Evolutionary conservation across 2,329 filamentous ascomycete species (phyloP).

Genomic region (Hypoxylon sp.): DNA sequence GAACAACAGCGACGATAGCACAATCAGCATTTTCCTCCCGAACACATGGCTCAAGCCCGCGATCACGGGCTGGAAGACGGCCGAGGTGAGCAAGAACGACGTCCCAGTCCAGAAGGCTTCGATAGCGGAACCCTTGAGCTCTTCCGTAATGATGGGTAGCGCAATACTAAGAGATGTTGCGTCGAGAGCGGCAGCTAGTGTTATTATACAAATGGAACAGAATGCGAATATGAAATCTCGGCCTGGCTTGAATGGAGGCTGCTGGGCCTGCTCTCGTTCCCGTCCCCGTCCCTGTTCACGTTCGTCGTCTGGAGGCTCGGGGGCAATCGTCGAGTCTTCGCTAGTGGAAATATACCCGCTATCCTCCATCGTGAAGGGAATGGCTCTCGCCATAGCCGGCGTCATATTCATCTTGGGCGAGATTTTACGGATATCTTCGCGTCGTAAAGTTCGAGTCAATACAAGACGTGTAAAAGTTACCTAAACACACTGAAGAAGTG

Average conservation of each 20-base stretch:
- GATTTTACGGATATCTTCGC: slow-evolving; percentile 1
- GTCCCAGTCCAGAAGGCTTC: slow-evolving; percentile 30
- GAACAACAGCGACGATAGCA: slow-evolving; percentile 14
- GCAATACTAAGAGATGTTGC: slow-evolving; percentile 21
- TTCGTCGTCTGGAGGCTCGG: background rate
- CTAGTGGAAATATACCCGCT: slow-evolving; percentile 29
- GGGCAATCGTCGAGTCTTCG: slow-evolving; percentile 17
- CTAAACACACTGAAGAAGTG: background rate
- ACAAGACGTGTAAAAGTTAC: background rate
- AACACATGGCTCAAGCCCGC: slow-evolving; percentile 17
- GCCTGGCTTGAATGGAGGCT: slow-evolving; percentile 16
- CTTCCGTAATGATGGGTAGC: slow-evolving; percentile 25
- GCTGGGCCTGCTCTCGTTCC: background rate
- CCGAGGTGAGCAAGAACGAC: slow-evolving; percentile 14
- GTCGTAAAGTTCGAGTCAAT: background rate
- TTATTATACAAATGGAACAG: slow-evolving; percentile 23
- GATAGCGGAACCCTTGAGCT: slow-evolving; percentile 18
- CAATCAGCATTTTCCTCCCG: slow-evolving; percentile 9
- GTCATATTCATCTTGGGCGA: slow-evolving; percentile 15
- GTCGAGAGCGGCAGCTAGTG: slow-evolving; percentile 22
- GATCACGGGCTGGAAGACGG: slow-evolving; percentile 22
- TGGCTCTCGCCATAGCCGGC: slow-evolving; percentile 15
- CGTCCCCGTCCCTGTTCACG: background rate
- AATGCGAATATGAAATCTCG: slow-evolving; percentile 24
- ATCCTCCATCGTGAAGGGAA: slow-evolving; percentile 26